A percentile compares a stretch with the other conserved stretches of the same genome.
Evolutionary conservation across 129 eudicot genomes (phyloP).

Genomic region (Daucus carota): DNA sequence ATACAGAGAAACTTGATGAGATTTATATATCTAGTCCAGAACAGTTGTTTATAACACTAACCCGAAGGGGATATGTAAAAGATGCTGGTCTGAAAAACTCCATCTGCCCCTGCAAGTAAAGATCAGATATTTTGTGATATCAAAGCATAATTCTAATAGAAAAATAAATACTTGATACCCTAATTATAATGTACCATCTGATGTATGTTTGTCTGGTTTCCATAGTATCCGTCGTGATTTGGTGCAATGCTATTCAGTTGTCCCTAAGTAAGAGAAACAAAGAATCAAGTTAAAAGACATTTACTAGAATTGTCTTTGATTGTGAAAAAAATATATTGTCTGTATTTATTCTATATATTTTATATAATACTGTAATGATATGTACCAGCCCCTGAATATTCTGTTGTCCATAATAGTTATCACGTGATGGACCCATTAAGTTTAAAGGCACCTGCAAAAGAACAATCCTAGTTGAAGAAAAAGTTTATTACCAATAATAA

Average conservation of each 20-base stretch:
- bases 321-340: not conserved
- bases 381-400: slow-evolving; percentile 85
- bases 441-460: slow-evolving; percentile 66
- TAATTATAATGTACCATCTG: slow-evolving; percentile 47
- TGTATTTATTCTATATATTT: not conserved
- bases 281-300: not conserved
- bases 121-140: slow-evolving; percentile 23
- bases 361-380: not conserved
- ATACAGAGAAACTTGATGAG: not conserved
- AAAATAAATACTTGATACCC: not conserved
- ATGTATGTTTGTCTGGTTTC: slow-evolving; percentile 59
- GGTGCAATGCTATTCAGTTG: slow-evolving; percentile 89
- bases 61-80: slow-evolving; percentile 85
- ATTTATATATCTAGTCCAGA: not conserved
- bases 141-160: slow-evolving; percentile 1
- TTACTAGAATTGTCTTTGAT: not conserved
- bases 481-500: not conserved
- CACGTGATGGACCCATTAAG: slow-evolving; percentile 89
- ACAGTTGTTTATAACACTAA: slow-evolving; percentile 24
- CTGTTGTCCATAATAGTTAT: slow-evolving; percentile 60
- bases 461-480: not conserved
- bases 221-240: slow-evolving; percentile 72
- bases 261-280: slow-evolving; percentile 42
- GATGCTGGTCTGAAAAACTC: slow-evolving; percentile 66
- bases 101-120: slow-evolving; percentile 77